Evolutionary conservation across 2,329 filamentous ascomycete genomes (phyloP).

Genomic region (Scedosporium boydii): DNA sequence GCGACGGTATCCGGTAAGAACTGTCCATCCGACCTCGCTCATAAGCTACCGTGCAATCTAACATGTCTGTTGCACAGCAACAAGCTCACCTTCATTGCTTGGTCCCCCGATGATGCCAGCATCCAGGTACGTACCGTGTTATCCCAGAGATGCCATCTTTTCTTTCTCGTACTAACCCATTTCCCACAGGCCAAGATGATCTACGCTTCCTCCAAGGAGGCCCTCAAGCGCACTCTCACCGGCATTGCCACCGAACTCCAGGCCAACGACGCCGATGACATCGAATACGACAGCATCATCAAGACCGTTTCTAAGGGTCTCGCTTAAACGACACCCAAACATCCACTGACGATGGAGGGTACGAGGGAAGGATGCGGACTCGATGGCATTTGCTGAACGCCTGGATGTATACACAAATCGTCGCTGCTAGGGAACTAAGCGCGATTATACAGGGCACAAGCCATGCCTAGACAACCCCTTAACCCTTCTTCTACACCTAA

Average conservation of each 20-base stretch:
- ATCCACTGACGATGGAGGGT: not conserved
- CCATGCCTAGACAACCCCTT: not conserved
- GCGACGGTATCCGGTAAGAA: slow-evolving; percentile 61
- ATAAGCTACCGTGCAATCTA: not conserved
- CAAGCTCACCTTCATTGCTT: slow-evolving; percentile 72
- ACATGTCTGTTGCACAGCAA: slow-evolving; percentile 35
- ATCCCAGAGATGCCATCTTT: too few relatives aligned
- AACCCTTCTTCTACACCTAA: not conserved
- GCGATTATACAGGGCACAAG: not conserved
- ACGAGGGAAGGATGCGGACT: not conserved
- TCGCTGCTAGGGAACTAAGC: not conserved
- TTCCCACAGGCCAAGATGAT: slow-evolving; percentile 68
- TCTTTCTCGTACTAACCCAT: not conserved
- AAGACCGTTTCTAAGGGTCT: slow-evolving; percentile 55
- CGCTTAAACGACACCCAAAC: slow-evolving; percentile 27
- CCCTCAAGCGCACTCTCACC: slow-evolving; percentile 69
- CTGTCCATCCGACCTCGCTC: not conserved
- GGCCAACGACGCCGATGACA: slow-evolving; percentile 76
- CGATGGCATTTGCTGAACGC: not conserved
- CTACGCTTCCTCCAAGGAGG: slow-evolving; percentile 82
- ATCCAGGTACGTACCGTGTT: slow-evolving; percentile 52
- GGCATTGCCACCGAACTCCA: slow-evolving; percentile 70
- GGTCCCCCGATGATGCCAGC: slow-evolving; percentile 72
- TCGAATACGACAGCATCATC: slow-evolving; percentile 66
- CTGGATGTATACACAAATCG: not conserved